A percentile compares a stretch with the other conserved stretches of the same genome.
Evolutionary conservation across 495 filamentous ascomycete species (phyloP).

Genomic region (Lasiosphaeria hispida): DNA sequence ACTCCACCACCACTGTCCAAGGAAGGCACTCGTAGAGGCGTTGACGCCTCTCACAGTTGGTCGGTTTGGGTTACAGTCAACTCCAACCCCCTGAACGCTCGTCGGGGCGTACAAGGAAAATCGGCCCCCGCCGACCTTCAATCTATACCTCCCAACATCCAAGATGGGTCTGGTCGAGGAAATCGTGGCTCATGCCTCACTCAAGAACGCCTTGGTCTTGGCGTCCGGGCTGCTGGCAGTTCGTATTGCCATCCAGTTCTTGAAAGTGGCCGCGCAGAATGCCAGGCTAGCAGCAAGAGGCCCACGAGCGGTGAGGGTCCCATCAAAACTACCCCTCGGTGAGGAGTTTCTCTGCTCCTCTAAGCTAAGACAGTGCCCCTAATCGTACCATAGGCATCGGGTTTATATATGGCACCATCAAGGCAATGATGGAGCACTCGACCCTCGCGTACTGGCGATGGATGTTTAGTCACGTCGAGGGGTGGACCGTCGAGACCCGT

Average conservation of each 20-base stretch:
- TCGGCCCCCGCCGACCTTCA: too few relatives aligned
- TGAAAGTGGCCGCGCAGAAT: conserved; percentile 27
- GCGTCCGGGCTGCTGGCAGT: conserved; percentile 29
- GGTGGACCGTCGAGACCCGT: conserved; percentile 59
- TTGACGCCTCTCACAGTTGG: too few relatives aligned
- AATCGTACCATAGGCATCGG: conserved; percentile 53
- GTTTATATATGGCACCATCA: conserved; percentile 52
- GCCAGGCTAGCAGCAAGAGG: conserved; percentile 44
- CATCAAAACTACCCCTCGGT: conserved; percentile 33
- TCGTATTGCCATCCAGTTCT: conserved; percentile 27
- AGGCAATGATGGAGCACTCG: conserved; percentile 47
- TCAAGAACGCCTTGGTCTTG: conserved; percentile 28
- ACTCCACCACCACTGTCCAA: too few relatives aligned
- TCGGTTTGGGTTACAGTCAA: too few relatives aligned
- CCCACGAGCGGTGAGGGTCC: conserved; percentile 18
- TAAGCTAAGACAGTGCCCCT: conserved; percentile 21
- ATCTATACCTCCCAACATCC: background rate
- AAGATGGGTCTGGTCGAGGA: conserved; percentile 44
- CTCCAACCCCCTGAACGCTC: too few relatives aligned
- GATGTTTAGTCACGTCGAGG: conserved; percentile 40
- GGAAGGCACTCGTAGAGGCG: too few relatives aligned
- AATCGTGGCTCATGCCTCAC: conserved; percentile 35
- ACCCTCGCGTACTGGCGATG: conserved; percentile 61
- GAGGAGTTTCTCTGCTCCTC: background rate
- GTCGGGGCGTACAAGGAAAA: too few relatives aligned